phyloP scores from a whole-genome alignment of 129 eudicot genomes.

The Artemisia annua region DNA sequence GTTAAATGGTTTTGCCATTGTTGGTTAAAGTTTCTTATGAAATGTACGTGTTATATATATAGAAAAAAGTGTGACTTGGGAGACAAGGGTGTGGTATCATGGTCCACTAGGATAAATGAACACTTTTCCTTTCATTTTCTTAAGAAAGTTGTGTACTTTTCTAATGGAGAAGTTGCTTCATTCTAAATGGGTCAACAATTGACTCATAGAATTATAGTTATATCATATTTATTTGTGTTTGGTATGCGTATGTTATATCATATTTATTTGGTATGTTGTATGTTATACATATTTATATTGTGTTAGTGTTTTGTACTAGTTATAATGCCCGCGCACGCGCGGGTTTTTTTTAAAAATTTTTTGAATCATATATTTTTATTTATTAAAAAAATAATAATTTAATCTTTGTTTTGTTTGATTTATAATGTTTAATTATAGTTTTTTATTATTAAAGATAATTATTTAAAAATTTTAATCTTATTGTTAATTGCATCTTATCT shows the following conservation, averaged over 20 bases:
- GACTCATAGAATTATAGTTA: background rate
- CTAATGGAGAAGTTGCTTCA: constrained; percentile 12
- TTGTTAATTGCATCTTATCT: no score
- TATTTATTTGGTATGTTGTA: background rate
- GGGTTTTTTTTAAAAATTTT: no score
- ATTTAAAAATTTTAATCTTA: no score
- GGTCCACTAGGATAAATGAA: constrained; percentile 30
- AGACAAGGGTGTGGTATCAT: constrained; percentile 37
- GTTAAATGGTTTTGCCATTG: constrained; percentile 34
- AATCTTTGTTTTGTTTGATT: no score
- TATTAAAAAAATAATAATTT: no score
- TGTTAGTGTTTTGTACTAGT: no score
- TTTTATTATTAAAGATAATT: no score
- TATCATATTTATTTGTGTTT: background rate
- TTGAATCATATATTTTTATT: no score
- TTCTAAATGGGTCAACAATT: constrained; percentile 26
- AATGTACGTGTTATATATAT: constrained; percentile 28
- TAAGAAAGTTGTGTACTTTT: constrained; percentile 27
- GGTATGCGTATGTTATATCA: background rate
- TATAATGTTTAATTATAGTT: no score
- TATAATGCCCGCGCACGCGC: no score
- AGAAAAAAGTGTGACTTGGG: constrained; percentile 32
- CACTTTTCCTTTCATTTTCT: constrained; percentile 32
- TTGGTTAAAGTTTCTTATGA: constrained; percentile 15
- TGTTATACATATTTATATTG: no score